A percentile compares a stretch with the other conserved stretches of the same genome.
These are phyloP conservation scores for Aureobasidium sp. DNA, from an alignment of 2,329 filamentous ascomycete species.

Conservation along the genomic window DNA sequence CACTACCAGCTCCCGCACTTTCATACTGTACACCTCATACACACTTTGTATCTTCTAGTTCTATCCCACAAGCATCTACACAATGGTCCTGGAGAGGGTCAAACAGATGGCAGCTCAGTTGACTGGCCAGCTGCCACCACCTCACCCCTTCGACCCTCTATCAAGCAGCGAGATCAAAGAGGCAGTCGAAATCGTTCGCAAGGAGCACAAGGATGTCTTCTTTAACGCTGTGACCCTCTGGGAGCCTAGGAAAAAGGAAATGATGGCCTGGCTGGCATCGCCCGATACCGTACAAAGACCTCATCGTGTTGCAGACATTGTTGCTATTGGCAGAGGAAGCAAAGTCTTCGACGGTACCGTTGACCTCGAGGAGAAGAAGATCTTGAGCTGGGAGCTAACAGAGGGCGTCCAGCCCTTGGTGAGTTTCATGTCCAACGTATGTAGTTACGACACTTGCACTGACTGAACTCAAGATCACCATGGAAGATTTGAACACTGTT, in stretches of 20 bases:
- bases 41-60: not conserved
- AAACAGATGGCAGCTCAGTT: slow-evolving; percentile 58
- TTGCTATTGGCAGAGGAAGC: slow-evolving; percentile 70
- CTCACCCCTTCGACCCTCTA: slow-evolving; percentile 75
- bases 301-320: slow-evolving; percentile 68
- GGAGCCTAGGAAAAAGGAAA: slow-evolving; percentile 78
- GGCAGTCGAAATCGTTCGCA: slow-evolving; percentile 60
- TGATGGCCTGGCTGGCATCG: slow-evolving; percentile 69
- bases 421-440: not conserved
- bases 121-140: slow-evolving; percentile 45
- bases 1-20: not conserved
- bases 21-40: not conserved
- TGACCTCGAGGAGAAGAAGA: slow-evolving; percentile 58
- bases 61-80: slow-evolving; percentile 16
- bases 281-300: slow-evolving; percentile 57
- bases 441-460: not conserved
- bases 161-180: slow-evolving; percentile 64
- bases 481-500: slow-evolving; percentile 79
- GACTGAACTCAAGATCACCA: slow-evolving; percentile 54
- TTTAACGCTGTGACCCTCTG: slow-evolving; percentile 83
- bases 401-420: slow-evolving; percentile 70
- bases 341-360: slow-evolving; percentile 79
- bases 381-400: slow-evolving; percentile 67
- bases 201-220: slow-evolving; percentile 62
- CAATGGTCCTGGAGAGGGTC: slow-evolving; percentile 56